Base-by-base conservation (phyloP, 1,284 basidiomycete species). In the Singerocomus inundabilis region DNA sequence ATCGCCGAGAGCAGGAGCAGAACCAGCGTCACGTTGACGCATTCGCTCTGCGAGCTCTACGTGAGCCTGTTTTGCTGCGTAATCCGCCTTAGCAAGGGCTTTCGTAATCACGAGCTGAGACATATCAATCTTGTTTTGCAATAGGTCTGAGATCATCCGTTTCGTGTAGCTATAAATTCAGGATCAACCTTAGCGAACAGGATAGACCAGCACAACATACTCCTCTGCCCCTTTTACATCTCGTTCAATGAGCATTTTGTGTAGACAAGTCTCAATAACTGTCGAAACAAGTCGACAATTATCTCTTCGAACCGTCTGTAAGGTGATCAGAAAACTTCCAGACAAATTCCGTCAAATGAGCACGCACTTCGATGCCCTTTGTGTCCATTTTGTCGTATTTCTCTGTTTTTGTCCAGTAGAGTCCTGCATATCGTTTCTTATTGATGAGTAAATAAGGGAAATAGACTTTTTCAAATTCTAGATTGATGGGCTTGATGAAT, bases 371-470 rank as follows among this genome's bases (percentile, higher is more conserved):
- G 53, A 98, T 98, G 61, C 94, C 94, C 71, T 98, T 98, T 1
- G 95, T 88, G 61, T 98, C 94, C 95, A 98, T 97, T 74, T 98
- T 98, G 70, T 98, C 95, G 59, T 91, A 94, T 68, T 93, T 95
- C 39, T 97, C 93, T 7, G 86, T 75, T 56, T 82, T 85, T 1
- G 94, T 98, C 95, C 95, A 98, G 64, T 98, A 97, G 49, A 97
- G 70, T 5, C 94, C 95, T 3, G 95, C 94, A 70, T 98, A 98
- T 30, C 95, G 84, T 71, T 98, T 98, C 72, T 98, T 98, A 78
- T 77, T 97, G 70, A 98, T 98, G 34, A 98, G 82, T 45, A 98
- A 72, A 67, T 98, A 98, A 4, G 94, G 94, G 68, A 90, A 98
- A 71, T 98, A 98, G 2, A 98, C 93, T 67, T 98, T 98, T 68